Conservation (phyloP, 441 rosid species). For the Brassica balearica region DNA sequence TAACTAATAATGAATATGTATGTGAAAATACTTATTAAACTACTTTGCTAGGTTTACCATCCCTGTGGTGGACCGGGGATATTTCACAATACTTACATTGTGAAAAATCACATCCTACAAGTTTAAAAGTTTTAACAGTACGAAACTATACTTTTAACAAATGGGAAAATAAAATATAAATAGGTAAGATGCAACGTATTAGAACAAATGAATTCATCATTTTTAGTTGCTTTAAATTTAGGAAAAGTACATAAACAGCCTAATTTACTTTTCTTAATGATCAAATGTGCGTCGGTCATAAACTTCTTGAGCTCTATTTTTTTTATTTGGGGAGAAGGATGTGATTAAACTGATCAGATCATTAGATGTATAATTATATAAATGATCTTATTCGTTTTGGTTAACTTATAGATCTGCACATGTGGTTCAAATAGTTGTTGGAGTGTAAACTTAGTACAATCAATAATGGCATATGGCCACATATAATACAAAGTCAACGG, state of each 20-base stretch:
- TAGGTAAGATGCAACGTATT: neutral
- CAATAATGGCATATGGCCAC: conserved; percentile 28
- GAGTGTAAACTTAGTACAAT: conserved; percentile 3
- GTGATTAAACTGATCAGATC: neutral
- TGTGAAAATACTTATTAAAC: neutral
- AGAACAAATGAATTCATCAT: neutral
- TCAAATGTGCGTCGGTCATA: neutral
- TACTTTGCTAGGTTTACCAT: neutral
- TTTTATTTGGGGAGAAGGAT: neutral
- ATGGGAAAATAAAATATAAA: no score
- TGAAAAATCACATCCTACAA: conserved; percentile 1
- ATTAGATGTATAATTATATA: neutral
- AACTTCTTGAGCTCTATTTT: neutral
- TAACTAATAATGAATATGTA: neutral
- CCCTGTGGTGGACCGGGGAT: neutral
- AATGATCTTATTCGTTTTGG: neutral
- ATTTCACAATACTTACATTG: neutral
- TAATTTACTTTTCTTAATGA: neutral
- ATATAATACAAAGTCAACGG: conserved; percentile 14
- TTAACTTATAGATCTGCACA: neutral
- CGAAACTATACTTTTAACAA: no score
- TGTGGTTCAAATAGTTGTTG: neutral
- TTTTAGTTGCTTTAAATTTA: conserved; percentile 4
- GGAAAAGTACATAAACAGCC: neutral
- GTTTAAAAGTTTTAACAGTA: neutral